These are phyloP conservation scores for Bruguiera parviflora DNA, from an alignment of 345 rosid species.

Conservation along the genomic window DNA sequence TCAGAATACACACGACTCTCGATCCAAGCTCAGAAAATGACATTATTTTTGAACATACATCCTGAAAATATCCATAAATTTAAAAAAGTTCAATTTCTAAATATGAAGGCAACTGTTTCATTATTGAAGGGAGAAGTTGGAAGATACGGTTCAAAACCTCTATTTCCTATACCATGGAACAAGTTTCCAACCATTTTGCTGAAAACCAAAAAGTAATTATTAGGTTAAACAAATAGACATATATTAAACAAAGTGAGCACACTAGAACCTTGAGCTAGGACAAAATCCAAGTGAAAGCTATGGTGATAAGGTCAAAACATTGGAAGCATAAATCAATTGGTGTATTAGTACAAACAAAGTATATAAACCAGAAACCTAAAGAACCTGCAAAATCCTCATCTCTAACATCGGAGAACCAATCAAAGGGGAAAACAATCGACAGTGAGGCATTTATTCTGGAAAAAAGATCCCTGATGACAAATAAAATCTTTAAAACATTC, in stretches of 20 bases:
- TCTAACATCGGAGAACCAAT: neutral
- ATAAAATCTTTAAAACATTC: neutral
- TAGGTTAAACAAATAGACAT: neutral
- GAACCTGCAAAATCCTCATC: conserved; percentile 2
- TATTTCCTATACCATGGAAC: neutral
- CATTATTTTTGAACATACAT: conserved; percentile 60
- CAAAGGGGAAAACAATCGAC: neutral
- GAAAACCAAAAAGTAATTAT: neutral
- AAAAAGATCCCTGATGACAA: too few species aligned
- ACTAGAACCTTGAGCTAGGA: neutral
- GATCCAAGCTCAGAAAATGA: conserved; percentile 67
- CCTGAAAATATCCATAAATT: conserved; percentile 36
- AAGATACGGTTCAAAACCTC: neutral
- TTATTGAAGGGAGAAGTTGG: neutral
- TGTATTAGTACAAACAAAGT: neutral
- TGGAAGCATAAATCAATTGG: neutral
- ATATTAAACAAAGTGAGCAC: neutral
- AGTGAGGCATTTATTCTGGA: neutral
- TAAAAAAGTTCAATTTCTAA: neutral
- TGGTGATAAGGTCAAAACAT: neutral
- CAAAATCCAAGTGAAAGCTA: neutral
- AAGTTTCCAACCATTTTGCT: neutral
- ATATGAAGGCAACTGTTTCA: neutral
- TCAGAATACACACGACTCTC: conserved; percentile 58
- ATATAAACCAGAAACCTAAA: neutral